Conservation (phyloP, 768 basidiomycete genomes). For the Suillus brevipes region DNA sequence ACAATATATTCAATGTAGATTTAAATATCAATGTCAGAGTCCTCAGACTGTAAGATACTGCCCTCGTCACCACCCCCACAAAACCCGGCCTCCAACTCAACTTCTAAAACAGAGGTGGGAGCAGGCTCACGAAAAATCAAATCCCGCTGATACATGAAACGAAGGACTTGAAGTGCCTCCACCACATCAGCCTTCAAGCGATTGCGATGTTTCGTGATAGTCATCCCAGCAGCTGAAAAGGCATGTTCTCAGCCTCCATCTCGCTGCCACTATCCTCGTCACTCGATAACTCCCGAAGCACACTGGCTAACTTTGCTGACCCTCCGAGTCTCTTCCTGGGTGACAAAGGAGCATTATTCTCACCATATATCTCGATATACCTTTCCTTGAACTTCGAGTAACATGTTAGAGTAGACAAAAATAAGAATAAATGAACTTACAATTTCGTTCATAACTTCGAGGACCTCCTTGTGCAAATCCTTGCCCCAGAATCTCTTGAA, state of each 20-base stretch:
- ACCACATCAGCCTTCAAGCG: conserved; percentile 34
- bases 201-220: conserved; percentile 36
- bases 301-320: background rate
- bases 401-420: background rate
- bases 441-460: conserved; percentile 15
- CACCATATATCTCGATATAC: background rate
- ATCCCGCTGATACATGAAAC: too few species aligned
- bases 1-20: too few species aligned
- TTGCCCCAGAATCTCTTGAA: conserved; percentile 25
- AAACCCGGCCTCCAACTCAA: too few species aligned
- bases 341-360: background rate
- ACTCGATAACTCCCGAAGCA: conserved; percentile 9
- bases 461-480: conserved; percentile 22
- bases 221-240: conserved; percentile 41
- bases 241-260: conserved; percentile 36
- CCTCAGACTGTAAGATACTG: too few species aligned
- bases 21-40: too few species aligned
- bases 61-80: too few species aligned
- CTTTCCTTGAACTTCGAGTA: conserved; percentile 16
- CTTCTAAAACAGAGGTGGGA: too few species aligned
- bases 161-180: too few species aligned
- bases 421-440: too few species aligned
- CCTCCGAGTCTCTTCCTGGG: conserved; percentile 8
- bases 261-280: conserved; percentile 17
- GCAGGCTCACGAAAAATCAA: too few species aligned